Percentiles rank a stretch among this genome's conserved stretches.
Conservation (phyloP, 1,284 basidiomycete genomes). For the Leccinum angustisporum region DNA sequence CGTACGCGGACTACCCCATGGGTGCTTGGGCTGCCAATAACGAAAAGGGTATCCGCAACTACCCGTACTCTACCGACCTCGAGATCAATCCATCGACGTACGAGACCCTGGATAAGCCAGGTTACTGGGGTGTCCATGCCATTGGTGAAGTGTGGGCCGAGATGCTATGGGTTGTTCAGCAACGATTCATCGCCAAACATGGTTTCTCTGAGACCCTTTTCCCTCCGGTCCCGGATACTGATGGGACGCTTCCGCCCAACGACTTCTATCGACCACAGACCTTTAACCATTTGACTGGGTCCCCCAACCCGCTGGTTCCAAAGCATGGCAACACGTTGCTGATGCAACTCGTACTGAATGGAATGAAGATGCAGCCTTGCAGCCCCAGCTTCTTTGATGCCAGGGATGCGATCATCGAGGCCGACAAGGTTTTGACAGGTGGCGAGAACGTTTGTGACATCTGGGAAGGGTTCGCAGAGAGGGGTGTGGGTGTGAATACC, state of each 20-base stretch:
- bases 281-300: constrained; percentile 36
- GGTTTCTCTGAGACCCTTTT: constrained; percentile 79
- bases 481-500: constrained; percentile 81
- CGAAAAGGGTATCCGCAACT: constrained; percentile 82
- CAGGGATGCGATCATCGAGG: constrained; percentile 90
- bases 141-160: constrained; percentile 97
- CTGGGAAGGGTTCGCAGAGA: constrained; percentile 82
- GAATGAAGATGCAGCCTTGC: constrained; percentile 95
- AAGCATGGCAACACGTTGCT: constrained; percentile 90
- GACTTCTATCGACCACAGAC: constrained; percentile 71
- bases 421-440: constrained; percentile 87
- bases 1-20: constrained; percentile 84
- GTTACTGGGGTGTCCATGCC: constrained; percentile 90
- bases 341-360: constrained; percentile 85
- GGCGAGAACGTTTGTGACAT: constrained; percentile 92
- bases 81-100: constrained; percentile 89
- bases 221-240: constrained; percentile 66
- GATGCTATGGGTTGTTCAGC: constrained; percentile 84
- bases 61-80: constrained; percentile 77
- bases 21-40: constrained; percentile 92
- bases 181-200: constrained; percentile 77
- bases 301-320: constrained; percentile 70
- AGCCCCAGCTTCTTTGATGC: constrained; percentile 90
- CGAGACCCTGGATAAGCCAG: constrained; percentile 93
- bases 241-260: constrained; percentile 60